A percentile compares a stretch with the other conserved stretches of the same genome.
Conservation (phyloP, 73 alveolate genomes). For the Uronychia setigera region DNA sequence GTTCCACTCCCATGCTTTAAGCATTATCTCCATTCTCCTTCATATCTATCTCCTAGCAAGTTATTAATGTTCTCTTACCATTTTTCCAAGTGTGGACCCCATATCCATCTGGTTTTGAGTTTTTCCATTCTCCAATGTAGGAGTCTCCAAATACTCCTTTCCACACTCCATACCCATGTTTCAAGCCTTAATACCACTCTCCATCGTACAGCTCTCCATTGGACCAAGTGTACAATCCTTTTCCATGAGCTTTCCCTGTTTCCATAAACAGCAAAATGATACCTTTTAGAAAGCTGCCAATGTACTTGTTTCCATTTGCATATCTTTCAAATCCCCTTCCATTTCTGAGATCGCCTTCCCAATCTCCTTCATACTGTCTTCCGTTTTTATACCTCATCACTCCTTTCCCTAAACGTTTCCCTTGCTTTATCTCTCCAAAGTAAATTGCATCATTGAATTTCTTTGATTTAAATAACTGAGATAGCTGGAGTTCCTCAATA, state of each 20-base stretch:
- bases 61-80: too few species aligned
- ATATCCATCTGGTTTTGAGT: slow-evolving; percentile 65
- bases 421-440: too few species aligned
- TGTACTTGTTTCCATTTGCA: not conserved
- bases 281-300: too few species aligned
- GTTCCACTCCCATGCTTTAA: slow-evolving; percentile 87
- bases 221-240: too few species aligned
- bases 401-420: too few species aligned
- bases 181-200: slow-evolving; percentile 71
- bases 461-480: too few species aligned
- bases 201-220: slow-evolving; percentile 74
- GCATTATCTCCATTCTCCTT: slow-evolving; percentile 67
- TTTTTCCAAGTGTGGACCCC: slow-evolving; percentile 44
- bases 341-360: not conserved
- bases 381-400: too few species aligned
- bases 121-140: slow-evolving; percentile 59
- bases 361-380: not conserved
- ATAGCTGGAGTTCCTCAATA: too few species aligned
- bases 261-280: too few species aligned
- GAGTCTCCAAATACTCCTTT: slow-evolving; percentile 45
- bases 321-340: slow-evolving; percentile 40
- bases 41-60: slow-evolving; percentile 68
- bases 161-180: slow-evolving; percentile 75
- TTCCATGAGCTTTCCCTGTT: too few species aligned
- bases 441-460: too few species aligned